Base-by-base conservation (phyloP, 2,329 filamentous ascomycete genomes). In the Beauveria medogensis region DNA sequence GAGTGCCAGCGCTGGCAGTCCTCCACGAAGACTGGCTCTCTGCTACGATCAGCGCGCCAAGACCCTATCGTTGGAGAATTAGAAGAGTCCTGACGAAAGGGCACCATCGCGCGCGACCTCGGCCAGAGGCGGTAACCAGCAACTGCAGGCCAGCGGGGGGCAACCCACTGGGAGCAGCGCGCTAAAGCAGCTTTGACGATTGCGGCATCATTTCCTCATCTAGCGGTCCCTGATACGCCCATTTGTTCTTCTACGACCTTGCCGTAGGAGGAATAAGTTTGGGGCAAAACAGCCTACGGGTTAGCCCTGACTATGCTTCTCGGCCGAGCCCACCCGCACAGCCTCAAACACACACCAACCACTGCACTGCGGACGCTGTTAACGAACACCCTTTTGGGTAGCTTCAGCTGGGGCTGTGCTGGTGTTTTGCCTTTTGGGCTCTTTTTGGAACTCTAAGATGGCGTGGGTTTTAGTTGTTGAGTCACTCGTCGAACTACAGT, bases 271-370 rank as follows among this genome's bases (percentile, higher is more conserved):
- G 18, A 34, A 37, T 5, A 37, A 8, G 41, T 34, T 44, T 41
- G 16, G 22, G 9, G 22, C 44, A 43, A 59, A 53, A 59, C 56
- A 59, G 56, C 56, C 56, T 53, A 53, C 37, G 9, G 40, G 48
- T 53, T 28, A 59, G 56, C 56, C 56, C 47, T n/a, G 47, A 26
- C 24, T 28, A 3, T 41, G 22, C 34, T 52, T 58, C 56, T 59
- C 56, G 56, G 56, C 56, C 56, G 56, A 53, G 56, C 48, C 55
- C 55, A 48, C 47, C 41, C 56, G 30, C 56, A 59, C 56, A 59
- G 55, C 55, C 55, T 58, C 55, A 51, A 24, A 28, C n/a, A 14
- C 26, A 46, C 53, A 41, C 34, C 7, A 18, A 37, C 30, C 28
- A 37, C n/a, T 41, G 12, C 55, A 37, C 18, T 26, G n/a, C 55